phyloP scores from a whole-genome alignment of 306 rosid genomes.

The Lathyrus sativus region DNA sequence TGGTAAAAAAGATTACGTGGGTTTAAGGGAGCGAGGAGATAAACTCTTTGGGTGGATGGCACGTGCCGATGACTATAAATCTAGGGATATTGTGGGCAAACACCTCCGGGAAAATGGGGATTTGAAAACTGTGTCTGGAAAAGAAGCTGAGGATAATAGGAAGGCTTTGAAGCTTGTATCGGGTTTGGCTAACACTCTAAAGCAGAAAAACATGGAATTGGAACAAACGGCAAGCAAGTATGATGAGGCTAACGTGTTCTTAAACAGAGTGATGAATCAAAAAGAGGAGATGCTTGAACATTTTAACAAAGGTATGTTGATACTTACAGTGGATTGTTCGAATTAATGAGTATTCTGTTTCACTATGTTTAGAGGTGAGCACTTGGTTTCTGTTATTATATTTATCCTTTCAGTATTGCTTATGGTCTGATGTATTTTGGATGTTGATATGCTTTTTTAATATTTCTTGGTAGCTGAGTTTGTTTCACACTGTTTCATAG shows the following conservation, averaged over 20 bases:
- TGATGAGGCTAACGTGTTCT: constrained; percentile 37
- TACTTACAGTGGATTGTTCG: constrained; percentile 14
- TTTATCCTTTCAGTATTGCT: constrained; percentile 10
- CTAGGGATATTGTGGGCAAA: too few relatives aligned
- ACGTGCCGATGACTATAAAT: too few relatives aligned
- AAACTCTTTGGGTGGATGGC: too few relatives aligned
- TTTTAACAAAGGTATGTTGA: constrained; percentile 53
- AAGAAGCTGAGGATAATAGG: constrained; percentile 43
- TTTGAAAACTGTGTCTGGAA: constrained; percentile 50
- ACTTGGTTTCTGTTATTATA: neutral
- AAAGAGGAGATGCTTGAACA: constrained; percentile 49
- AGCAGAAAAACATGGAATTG: constrained; percentile 44
- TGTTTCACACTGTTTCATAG: constrained; percentile 43
- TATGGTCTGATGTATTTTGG: neutral
- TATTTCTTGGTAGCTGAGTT: neutral
- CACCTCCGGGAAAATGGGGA: constrained; percentile 37
- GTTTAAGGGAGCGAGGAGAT: too few relatives aligned
- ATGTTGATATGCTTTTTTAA: too few relatives aligned
- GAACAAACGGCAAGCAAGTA: constrained; percentile 49
- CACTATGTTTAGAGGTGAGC: constrained; percentile 5
- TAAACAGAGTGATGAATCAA: constrained; percentile 45
- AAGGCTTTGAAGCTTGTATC: constrained; percentile 47
- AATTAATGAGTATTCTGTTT: constrained; percentile 4
- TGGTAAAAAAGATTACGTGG: too few relatives aligned
- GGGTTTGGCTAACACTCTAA: constrained; percentile 53